These are phyloP conservation scores for Grosmannia serpens DNA, from an alignment of 2,329 filamentous ascomycete species.

Conservation along the genomic window DNA sequence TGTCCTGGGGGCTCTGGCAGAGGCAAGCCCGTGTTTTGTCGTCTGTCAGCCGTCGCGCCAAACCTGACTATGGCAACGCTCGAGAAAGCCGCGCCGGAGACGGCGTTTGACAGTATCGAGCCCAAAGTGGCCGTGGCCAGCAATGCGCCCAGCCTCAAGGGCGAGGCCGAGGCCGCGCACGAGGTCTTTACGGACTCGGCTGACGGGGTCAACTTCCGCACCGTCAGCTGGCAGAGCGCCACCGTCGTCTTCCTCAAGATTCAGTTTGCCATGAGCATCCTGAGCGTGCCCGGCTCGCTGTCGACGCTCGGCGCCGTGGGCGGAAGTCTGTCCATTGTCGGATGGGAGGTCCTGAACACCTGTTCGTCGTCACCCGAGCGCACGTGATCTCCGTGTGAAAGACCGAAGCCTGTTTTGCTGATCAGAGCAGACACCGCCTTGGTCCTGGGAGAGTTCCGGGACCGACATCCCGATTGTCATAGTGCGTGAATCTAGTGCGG, in stretches of 20 bases:
- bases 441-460: conserved; percentile 27
- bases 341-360: conserved; percentile 31
- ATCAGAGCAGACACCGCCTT: conserved; percentile 20
- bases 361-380: conserved; percentile 6
- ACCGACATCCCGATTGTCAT: conserved; percentile 25
- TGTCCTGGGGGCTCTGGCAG: too few relatives aligned
- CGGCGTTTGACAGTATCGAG: not conserved
- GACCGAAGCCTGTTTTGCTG: not conserved
- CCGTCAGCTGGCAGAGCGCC: conserved; percentile 35
- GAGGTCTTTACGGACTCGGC: conserved; percentile 33
- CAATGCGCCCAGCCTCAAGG: not conserved
- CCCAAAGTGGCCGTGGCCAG: not conserved
- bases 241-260: conserved; percentile 35
- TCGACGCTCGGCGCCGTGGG: conserved; percentile 74
- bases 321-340: conserved; percentile 70
- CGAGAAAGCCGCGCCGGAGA: not conserved
- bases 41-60: not conserved
- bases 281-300: conserved; percentile 48
- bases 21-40: not conserved
- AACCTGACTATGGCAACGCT: not conserved
- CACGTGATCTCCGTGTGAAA: not conserved
- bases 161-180: not conserved
- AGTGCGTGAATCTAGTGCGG: too few relatives aligned
- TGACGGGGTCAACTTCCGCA: conserved; percentile 30
- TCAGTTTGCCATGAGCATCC: conserved; percentile 44